These are phyloP conservation scores for Globisporangium megalacanthum DNA, from an alignment of 352 stramenopile genomes.

Conservation along the genomic window DNA sequence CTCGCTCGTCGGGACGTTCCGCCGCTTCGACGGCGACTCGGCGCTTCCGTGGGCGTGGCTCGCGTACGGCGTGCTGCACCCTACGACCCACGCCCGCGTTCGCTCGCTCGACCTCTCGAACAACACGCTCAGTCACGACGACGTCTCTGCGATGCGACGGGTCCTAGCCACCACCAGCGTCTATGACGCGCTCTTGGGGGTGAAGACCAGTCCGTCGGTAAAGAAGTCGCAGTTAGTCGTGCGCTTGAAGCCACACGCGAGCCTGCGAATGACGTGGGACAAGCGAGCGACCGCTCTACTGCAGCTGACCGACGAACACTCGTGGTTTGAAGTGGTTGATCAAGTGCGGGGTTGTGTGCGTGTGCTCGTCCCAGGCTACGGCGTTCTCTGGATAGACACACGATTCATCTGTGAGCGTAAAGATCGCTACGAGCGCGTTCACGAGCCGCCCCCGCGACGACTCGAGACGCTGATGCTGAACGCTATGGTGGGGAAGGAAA, in stretches of 20 bases:
- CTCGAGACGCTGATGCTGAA: slow-evolving; percentile 31
- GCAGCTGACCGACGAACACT: slow-evolving; percentile 6
- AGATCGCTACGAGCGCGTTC: not conserved
- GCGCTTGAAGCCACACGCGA: slow-evolving; percentile 3
- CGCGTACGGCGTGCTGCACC: slow-evolving; percentile 23
- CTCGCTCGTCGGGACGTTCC: slow-evolving; percentile 24
- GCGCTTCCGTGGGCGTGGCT: slow-evolving; percentile 34
- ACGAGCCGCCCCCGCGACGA: not conserved
- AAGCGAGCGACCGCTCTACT: not conserved
- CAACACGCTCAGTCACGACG: slow-evolving; percentile 27
- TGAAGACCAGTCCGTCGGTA: not conserved
- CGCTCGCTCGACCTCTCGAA: slow-evolving; percentile 30
- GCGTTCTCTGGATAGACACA: slow-evolving; percentile 19
- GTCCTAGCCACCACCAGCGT: slow-evolving; percentile 7
- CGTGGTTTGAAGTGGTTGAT: slow-evolving; percentile 19
- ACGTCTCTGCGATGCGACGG: slow-evolving; percentile 18
- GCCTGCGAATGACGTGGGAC: slow-evolving; percentile 3
- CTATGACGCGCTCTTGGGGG: slow-evolving; percentile 1
- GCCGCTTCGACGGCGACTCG: slow-evolving; percentile 18
- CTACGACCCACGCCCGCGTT: slow-evolving; percentile 13
- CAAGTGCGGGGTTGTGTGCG: slow-evolving; percentile 13
- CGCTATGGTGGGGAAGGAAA: slow-evolving; percentile 16
- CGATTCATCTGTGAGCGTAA: not conserved
- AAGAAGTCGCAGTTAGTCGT: not conserved
- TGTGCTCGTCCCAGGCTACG: slow-evolving; percentile 32